Evolutionary conservation across 257 asterid species (phyloP), one percentile per base, ranked within the genome.

Genomic region (Solanum verrucosum): DNA sequence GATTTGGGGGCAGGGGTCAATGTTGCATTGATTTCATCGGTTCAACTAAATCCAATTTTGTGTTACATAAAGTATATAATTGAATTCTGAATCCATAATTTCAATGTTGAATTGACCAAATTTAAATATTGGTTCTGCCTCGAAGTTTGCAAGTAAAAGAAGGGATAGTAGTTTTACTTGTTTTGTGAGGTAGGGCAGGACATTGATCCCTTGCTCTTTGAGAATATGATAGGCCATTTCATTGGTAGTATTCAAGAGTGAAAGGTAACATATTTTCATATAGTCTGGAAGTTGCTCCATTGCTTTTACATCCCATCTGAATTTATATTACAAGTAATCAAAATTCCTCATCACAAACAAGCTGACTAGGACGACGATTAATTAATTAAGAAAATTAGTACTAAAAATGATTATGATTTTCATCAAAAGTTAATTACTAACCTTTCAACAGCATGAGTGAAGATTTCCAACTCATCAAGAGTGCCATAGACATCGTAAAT

Each of bases 281-380:
- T 89, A 90, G 3, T 89, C 88, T 0, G 89, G 92, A 52, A 90
- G 88, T 7, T 87, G 33, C 2, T 86, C 77, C 27, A 87, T 65
- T 38, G 77, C 86, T 60, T 82, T 83, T 31, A 75, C 25, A 37
- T 90, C 90, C 92, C 90, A 87, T 37, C 91, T 90, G 87, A 46
- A 49, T 77, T 49, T 49, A 49, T 0, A 49, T 49, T 49, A 49
- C 21, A n/a, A n/a, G n/a, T n/a, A n/a, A n/a, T n/a, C n/a, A n/a
- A n/a, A n/a, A n/a, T n/a, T n/a, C n/a, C 27, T 49, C 3, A 63
- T 63, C 13, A 23, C 6, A 60, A 60, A 23, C 6, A 60, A n/a
- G n/a, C n/a, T n/a, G n/a, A n/a, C n/a, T n/a, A n/a, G n/a, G n/a
- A n/a, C n/a, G n/a, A n/a, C n/a, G n/a, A n/a, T n/a, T n/a, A n/a